Evolutionary conservation across 352 stramenopile species (phyloP).

Genomic region (Phytophthora foliorum): DNA sequence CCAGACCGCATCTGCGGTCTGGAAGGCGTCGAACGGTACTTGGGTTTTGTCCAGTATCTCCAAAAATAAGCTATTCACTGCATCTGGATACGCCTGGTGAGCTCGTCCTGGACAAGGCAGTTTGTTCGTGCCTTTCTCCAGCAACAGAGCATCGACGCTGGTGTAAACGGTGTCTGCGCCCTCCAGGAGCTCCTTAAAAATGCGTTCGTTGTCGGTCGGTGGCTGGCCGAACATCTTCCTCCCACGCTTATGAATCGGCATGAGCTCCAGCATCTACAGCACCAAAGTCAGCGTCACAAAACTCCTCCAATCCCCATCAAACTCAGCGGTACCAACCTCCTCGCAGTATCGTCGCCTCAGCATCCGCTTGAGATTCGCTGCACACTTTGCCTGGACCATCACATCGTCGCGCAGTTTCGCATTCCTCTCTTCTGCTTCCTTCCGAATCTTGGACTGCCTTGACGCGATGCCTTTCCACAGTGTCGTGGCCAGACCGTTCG

Average conservation of each 20-base stretch:
- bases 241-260: slow-evolving; percentile 18
- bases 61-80: slow-evolving; percentile 24
- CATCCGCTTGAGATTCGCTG: slow-evolving; percentile 33
- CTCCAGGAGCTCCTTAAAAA: slow-evolving; percentile 22
- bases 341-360: slow-evolving; percentile 32
- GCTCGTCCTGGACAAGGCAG: slow-evolving; percentile 15
- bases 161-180: slow-evolving; percentile 10
- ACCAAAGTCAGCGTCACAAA: background rate
- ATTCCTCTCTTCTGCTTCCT: slow-evolving; percentile 11
- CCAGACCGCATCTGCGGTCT: slow-evolving; percentile 19
- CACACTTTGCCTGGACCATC: slow-evolving; percentile 9
- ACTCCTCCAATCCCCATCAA: background rate
- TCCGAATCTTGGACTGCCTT: slow-evolving; percentile 13
- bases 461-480: slow-evolving; percentile 23
- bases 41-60: slow-evolving; percentile 28
- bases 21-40: slow-evolving; percentile 12
- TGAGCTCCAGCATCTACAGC: slow-evolving; percentile 33
- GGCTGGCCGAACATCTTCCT: background rate
- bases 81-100: background rate
- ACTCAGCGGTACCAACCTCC: slow-evolving; percentile 13
- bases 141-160: slow-evolving; percentile 12
- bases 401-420: slow-evolving; percentile 9
- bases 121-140: slow-evolving; percentile 14
- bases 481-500: background rate
- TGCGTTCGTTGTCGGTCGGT: background rate